Evolutionary conservation across 805 yeast species (phyloP).

Genomic region (Candida alai): DNA sequence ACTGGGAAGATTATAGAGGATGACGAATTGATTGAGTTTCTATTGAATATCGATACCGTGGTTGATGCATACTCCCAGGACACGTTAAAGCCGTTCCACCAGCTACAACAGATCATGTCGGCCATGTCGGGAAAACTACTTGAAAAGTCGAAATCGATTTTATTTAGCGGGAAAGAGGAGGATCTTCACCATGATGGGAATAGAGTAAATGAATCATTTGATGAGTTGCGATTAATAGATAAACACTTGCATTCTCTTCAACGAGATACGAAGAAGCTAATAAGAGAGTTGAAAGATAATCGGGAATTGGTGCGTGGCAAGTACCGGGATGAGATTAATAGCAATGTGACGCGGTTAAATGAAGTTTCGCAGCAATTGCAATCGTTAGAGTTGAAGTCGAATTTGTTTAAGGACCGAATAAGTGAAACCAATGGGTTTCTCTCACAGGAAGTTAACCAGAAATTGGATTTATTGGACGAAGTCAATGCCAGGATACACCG

Average conservation of each 20-base stretch:
- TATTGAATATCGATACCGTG: conserved; percentile 25
- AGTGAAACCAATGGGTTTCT: conserved; percentile 22
- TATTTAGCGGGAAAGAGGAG: no score
- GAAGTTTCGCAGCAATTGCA: conserved; percentile 23
- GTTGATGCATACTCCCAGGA: conserved; percentile 12
- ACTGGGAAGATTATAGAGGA: conserved; percentile 15
- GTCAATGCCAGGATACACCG: conserved; percentile 26
- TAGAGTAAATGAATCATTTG: conserved; percentile 6
- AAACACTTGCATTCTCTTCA: conserved; percentile 17
- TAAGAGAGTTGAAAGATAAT: conserved; percentile 15
- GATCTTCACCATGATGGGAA: conserved; percentile 1
- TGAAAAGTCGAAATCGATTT: conserved; percentile 1
- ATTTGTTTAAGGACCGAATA: conserved; percentile 19
- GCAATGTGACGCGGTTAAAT: conserved; percentile 24
- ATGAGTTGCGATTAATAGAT: conserved; percentile 16
- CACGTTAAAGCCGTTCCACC: conserved; percentile 3
- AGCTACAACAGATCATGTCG: conserved; percentile 7
- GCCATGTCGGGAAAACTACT: conserved; percentile 5
- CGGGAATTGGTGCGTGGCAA: conserved; percentile 15
- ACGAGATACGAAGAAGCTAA: conserved; percentile 16
- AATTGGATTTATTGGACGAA: conserved; percentile 29
- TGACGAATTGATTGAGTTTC: conserved; percentile 23
- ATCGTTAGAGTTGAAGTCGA: conserved; percentile 24
- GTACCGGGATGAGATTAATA: conserved; percentile 24
- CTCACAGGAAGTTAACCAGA: conserved; percentile 22